Base-by-base conservation (phyloP, 352 stramenopile genomes). In the Blastocystis sp. region DNA sequence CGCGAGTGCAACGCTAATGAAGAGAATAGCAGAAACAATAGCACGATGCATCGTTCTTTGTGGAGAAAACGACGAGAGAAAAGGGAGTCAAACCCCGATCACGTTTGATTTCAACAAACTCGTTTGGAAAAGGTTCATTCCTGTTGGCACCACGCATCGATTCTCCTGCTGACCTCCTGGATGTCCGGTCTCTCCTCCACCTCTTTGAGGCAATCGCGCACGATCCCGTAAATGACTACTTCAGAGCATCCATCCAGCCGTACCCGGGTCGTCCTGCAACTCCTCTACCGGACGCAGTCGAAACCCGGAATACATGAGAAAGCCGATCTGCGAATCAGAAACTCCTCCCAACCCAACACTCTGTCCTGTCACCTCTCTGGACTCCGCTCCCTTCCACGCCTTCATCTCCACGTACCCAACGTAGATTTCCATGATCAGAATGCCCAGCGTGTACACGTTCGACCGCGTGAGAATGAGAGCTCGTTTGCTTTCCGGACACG, bases 371-470 rank as follows among this genome's bases (percentile, higher is more conserved):
- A 48, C 9, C 16, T 72, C 24, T 27, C 38, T 72, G 21, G 11
- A 54, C 61, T 21, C 61, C 27, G 11, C 24, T 40, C 61, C 61
- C 9, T 72, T 72, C 56, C n/a, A 67, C 29, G n/a, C 56, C 29
- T 67, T 67, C 61, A 46, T 72, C 16, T 72, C 27, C 16, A 72
- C 24, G 14, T 40, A 59, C 21, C 67, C 67, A 27, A 44, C 42
- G 44, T 59, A 40, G 21, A 78, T 78, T 44, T 78, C 67, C 1
- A 44, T 57, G 24, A 78, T 78, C 16, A 78, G 42, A 18, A 78
- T 7, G 9, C 67, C 67, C 14, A 78, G 36, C 16, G 67, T 29
- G 48, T 61, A 78, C 3, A 53, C 48, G 38, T 78, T 40, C 24
- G 67, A 38, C 9, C 57, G 44, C 24, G 44, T 49, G 34, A 78